phyloP scores from a whole-genome alignment of 2,329 filamentous ascomycete genomes.

The Colletotrichum eleusines region DNA sequence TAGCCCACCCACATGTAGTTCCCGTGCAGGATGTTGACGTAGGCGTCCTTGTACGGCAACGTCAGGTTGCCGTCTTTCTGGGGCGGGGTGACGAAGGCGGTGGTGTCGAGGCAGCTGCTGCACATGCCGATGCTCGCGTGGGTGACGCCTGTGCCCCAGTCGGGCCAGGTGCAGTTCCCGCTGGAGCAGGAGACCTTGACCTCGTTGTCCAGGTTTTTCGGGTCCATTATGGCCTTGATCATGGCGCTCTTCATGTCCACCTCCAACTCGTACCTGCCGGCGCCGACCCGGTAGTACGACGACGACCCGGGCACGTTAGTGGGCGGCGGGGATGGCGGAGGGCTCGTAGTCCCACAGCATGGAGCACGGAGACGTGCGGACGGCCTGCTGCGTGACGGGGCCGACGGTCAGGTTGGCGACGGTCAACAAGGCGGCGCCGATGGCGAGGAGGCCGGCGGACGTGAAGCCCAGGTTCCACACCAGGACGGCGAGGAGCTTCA shows the following conservation, averaged over 20 bases:
- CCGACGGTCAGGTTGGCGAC: slow-evolving; percentile 48
- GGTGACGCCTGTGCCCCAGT: slow-evolving; percentile 32
- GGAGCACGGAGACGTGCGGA: slow-evolving; percentile 43
- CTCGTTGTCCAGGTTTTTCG: slow-evolving; percentile 43
- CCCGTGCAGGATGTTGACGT: slow-evolving; percentile 19
- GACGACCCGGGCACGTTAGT: slow-evolving; percentile 41
- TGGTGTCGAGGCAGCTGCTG: slow-evolving; percentile 34
- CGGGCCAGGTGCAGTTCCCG: slow-evolving; percentile 35
- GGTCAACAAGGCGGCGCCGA: slow-evolving; percentile 44
- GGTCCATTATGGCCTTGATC: slow-evolving; percentile 48
- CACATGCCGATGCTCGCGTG: slow-evolving; percentile 34
- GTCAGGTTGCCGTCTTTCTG: slow-evolving; percentile 13
- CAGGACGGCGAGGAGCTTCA: slow-evolving; percentile 43
- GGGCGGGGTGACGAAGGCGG: slow-evolving; percentile 27
- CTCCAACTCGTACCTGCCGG: slow-evolving; percentile 44
- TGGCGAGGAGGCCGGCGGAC: slow-evolving; percentile 39
- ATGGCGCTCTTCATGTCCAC: slow-evolving; percentile 50
- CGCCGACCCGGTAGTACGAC: slow-evolving; percentile 43
- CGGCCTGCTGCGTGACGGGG: slow-evolving; percentile 49
- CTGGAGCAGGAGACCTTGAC: slow-evolving; percentile 22
- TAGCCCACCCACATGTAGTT: slow-evolving; percentile 36
- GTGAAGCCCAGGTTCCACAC: slow-evolving; percentile 32
- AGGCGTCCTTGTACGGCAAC: slow-evolving; percentile 15
- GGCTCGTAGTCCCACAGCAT: background rate
- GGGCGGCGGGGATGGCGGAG: slow-evolving; percentile 14